Conservation (phyloP, 352 stramenopile genomes). For the Globisporangium carolinianum region DNA sequence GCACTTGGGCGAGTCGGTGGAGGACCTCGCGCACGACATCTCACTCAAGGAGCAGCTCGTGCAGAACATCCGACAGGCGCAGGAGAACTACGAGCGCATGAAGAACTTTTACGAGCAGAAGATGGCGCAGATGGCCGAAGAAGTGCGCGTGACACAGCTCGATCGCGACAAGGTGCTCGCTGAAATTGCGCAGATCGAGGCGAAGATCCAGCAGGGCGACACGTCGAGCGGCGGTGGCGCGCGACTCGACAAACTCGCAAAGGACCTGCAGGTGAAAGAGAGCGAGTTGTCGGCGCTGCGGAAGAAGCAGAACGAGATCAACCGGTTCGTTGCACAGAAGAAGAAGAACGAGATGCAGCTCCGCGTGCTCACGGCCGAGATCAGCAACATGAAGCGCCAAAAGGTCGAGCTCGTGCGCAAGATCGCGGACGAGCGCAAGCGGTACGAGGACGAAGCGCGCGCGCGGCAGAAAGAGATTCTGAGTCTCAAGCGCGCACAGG, state of each 20-base stretch:
- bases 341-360: conserved; percentile 87
- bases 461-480: conserved; percentile 72
- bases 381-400: conserved; percentile 83
- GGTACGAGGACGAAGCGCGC: conserved; percentile 79
- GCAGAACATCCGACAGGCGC: conserved; percentile 64
- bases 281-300: conserved; percentile 56
- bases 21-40: conserved; percentile 78
- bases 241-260: conserved; percentile 56
- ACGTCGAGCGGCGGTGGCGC: conserved; percentile 36
- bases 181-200: conserved; percentile 68
- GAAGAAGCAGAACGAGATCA: conserved; percentile 82
- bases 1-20: conserved; percentile 70
- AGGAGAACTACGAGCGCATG: conserved; percentile 81
- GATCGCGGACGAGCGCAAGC: conserved; percentile 81
- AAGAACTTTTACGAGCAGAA: conserved; percentile 82
- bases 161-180: conserved; percentile 70
- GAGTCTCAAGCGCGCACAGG: conserved; percentile 72
- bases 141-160: conserved; percentile 49
- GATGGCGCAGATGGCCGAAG: conserved; percentile 76
- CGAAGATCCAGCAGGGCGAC: conserved; percentile 57
- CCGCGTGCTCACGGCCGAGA: conserved; percentile 70
- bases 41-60: conserved; percentile 83
- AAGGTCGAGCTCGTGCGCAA: conserved; percentile 87
- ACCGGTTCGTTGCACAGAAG: conserved; percentile 74
- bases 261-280: conserved; percentile 77